phyloP scores from a whole-genome alignment of 257 asterid species.

The Ehretia macrophylla region DNA sequence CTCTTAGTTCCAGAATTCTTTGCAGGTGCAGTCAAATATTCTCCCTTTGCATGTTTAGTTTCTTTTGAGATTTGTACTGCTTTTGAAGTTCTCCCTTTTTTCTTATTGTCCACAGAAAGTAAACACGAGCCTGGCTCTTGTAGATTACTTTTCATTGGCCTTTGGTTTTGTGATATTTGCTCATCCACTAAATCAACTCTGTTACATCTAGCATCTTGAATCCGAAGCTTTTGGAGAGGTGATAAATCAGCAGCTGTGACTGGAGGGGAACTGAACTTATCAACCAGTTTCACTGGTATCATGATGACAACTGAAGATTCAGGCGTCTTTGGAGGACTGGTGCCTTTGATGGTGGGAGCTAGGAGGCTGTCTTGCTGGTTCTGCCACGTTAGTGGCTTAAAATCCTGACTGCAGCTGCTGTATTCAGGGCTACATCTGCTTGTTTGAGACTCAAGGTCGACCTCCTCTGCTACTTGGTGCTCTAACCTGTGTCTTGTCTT shows the following conservation, averaged over 20 bases:
- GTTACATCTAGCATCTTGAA: conserved; percentile 18
- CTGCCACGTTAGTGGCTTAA: conserved; percentile 26
- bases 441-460: conserved; percentile 29
- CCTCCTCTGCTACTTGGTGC: conserved; percentile 34
- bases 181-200: conserved; percentile 33
- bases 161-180: conserved; percentile 29
- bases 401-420: conserved; percentile 21
- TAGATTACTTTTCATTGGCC: conserved; percentile 33
- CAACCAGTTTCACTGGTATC: conserved; percentile 36
- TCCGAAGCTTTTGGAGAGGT: conserved; percentile 33
- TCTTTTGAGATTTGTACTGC: conserved; percentile 25
- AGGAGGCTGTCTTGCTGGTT: conserved; percentile 18
- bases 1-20: conserved; percentile 46
- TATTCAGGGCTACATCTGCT: conserved; percentile 23
- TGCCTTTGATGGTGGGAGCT: conserved; percentile 29
- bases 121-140: conserved; percentile 23
- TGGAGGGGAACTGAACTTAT: conserved; percentile 22
- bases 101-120: conserved; percentile 30
- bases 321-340: conserved; percentile 31
- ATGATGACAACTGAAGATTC: conserved; percentile 34
- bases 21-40: conserved; percentile 30
- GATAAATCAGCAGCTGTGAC: conserved; percentile 21
- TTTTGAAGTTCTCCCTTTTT: conserved; percentile 20
- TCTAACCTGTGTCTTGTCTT: conserved; percentile 56
- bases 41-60: conserved; percentile 34